Percentiles rank a stretch among this genome's conserved stretches.
Evolutionary conservation across 179 eudicot species (phyloP).

Genomic region (Spinacia oleracea): DNA sequence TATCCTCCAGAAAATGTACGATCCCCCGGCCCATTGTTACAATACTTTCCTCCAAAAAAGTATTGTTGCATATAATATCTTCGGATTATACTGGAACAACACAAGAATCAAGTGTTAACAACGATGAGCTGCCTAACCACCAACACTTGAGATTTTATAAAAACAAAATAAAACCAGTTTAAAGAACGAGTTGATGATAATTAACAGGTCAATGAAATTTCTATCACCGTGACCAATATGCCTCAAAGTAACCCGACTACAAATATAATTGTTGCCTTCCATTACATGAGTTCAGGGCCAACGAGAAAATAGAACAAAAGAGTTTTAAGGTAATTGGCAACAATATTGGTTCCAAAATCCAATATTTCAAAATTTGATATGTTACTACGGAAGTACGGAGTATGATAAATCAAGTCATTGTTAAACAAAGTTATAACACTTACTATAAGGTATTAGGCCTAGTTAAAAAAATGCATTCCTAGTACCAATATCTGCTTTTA

Average conservation of each 20-base stretch:
- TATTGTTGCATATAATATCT: background rate
- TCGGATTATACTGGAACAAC: slow-evolving; percentile 5
- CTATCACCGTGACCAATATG: slow-evolving; percentile 1
- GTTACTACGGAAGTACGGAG: too few species aligned
- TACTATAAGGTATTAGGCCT: background rate
- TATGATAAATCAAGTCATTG: background rate
- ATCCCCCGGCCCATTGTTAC: too few species aligned
- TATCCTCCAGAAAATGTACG: too few species aligned
- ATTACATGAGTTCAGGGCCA: slow-evolving; percentile 77
- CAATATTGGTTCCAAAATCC: slow-evolving; percentile 72
- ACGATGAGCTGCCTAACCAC: too few species aligned
- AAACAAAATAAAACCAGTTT: background rate
- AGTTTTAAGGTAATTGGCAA: slow-evolving; percentile 48
- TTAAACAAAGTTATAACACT: background rate
- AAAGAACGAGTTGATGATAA: background rate
- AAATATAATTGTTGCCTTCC: background rate
- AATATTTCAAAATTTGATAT: slow-evolving; percentile 22
- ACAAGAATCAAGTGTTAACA: background rate
- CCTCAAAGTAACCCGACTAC: background rate
- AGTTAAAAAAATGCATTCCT: background rate
- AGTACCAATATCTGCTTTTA: background rate
- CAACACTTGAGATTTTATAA: too few species aligned
- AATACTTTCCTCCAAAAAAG: too few species aligned
- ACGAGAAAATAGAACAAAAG: slow-evolving; percentile 54
- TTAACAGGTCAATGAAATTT: background rate